These are phyloP conservation scores for Saccharomycopsis malanga DNA, from an alignment of 805 yeast species.

Conservation along the genomic window DNA sequence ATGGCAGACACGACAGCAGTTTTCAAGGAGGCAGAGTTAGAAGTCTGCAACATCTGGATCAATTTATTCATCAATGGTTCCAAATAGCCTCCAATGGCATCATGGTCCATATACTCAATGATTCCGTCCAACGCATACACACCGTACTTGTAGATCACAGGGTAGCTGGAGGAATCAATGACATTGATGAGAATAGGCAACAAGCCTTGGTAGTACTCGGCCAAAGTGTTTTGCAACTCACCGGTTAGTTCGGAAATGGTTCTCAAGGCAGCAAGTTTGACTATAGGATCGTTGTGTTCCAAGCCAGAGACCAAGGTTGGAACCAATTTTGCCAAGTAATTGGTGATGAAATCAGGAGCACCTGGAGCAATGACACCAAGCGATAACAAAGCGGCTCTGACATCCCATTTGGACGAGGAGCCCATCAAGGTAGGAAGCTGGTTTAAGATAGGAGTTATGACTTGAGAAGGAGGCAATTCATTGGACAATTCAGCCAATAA, in stretches of 20 bases:
- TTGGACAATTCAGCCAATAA: constrained; percentile 70
- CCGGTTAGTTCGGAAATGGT: constrained; percentile 70
- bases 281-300: constrained; percentile 65
- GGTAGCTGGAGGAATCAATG: constrained; percentile 78
- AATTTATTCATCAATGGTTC: constrained; percentile 88
- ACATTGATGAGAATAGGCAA: constrained; percentile 81
- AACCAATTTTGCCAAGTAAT: constrained; percentile 66
- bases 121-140: constrained; percentile 87
- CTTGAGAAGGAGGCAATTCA: constrained; percentile 90
- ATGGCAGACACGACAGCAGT: constrained; percentile 87
- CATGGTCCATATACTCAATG: constrained; percentile 84
- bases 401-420: constrained; percentile 63
- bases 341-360: constrained; percentile 85
- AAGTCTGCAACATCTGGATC: constrained; percentile 71
- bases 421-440: constrained; percentile 50
- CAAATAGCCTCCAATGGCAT: constrained; percentile 72
- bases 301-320: constrained; percentile 71
- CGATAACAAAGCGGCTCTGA: constrained; percentile 81
- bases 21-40: constrained; percentile 64
- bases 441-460: constrained; percentile 70
- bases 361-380: constrained; percentile 82
- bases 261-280: constrained; percentile 79
- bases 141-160: constrained; percentile 82
- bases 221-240: constrained; percentile 78
- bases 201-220: constrained; percentile 74